Conservation (phyloP, 2,329 filamentous ascomycete species). For the Cladophialophora carrionii region DNA sequence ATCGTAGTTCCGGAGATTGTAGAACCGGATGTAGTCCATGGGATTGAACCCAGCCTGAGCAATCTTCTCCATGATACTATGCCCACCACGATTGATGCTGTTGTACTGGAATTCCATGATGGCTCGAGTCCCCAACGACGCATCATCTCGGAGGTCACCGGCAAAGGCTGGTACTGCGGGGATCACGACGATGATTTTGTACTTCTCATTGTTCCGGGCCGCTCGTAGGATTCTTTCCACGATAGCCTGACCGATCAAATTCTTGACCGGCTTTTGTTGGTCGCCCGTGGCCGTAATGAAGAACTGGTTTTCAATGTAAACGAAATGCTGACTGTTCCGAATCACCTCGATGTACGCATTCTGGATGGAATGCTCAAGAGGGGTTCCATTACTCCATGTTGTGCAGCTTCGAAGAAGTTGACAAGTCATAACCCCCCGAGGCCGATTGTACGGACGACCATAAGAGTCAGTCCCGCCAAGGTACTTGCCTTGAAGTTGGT, state of each 20-base stretch:
- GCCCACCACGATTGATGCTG: constrained; percentile 74
- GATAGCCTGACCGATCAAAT: constrained; percentile 77
- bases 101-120: constrained; percentile 90
- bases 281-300: constrained; percentile 81
- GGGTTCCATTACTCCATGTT: constrained; percentile 64
- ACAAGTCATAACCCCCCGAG: constrained; percentile 36
- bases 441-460: constrained; percentile 31
- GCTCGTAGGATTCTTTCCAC: constrained; percentile 77
- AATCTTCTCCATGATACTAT: constrained; percentile 76
- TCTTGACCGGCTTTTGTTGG: constrained; percentile 71
- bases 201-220: constrained; percentile 65
- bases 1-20: constrained; percentile 82
- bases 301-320: constrained; percentile 86
- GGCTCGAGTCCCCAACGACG: constrained; percentile 73
- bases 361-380: constrained; percentile 76
- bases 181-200: constrained; percentile 76
- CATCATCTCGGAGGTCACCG: constrained; percentile 74
- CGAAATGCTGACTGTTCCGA: constrained; percentile 67
- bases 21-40: constrained; percentile 76
- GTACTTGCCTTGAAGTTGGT: constrained; percentile 44
- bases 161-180: constrained; percentile 81
- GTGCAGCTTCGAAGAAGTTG: constrained; percentile 52
- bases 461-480: constrained; percentile 29
- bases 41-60: constrained; percentile 69
- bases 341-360: constrained; percentile 81